Percentiles rank a stretch among this genome's conserved stretches.
These are phyloP conservation scores for Wickerhamomyces mucosus DNA, from an alignment of 805 yeast species.

Conservation along the genomic window DNA sequence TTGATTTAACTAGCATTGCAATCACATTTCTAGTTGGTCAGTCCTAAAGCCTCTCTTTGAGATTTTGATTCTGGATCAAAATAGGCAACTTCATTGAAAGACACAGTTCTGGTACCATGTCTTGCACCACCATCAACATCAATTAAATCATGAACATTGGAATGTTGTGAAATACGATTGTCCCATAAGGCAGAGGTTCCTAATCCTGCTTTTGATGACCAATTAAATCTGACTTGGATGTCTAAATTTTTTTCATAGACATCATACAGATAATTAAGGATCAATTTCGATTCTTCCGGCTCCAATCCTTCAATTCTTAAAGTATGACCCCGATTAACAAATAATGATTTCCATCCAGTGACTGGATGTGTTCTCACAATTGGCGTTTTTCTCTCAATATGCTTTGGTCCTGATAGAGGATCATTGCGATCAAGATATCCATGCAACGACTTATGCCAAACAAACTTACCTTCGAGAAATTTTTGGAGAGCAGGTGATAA, in stretches of 20 bases:
- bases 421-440: conserved; percentile 29
- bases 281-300: conserved; percentile 35
- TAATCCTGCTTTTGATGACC: conserved; percentile 31
- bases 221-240: conserved; percentile 44
- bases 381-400: conserved; percentile 45
- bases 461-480: conserved; percentile 44
- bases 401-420: conserved; percentile 35
- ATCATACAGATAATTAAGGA: conserved; percentile 33
- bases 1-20: too few species aligned
- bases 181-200: conserved; percentile 54
- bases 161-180: conserved; percentile 44
- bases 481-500: conserved; percentile 40
- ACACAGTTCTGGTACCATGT: conserved; percentile 44
- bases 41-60: conserved; percentile 45
- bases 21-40: too few species aligned
- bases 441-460: conserved; percentile 33
- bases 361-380: conserved; percentile 51
- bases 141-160: conserved; percentile 38
- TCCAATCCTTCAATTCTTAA: conserved; percentile 39
- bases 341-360: conserved; percentile 52
- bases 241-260: conserved; percentile 42
- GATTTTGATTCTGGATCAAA: conserved; percentile 40
- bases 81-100: conserved; percentile 44
- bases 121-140: conserved; percentile 45
- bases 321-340: conserved; percentile 40